Percentiles rank a stretch among this genome's conserved stretches.
phyloP scores from a whole-genome alignment of 129 eudicot species.

The Helichrysum umbraculigerum region DNA sequence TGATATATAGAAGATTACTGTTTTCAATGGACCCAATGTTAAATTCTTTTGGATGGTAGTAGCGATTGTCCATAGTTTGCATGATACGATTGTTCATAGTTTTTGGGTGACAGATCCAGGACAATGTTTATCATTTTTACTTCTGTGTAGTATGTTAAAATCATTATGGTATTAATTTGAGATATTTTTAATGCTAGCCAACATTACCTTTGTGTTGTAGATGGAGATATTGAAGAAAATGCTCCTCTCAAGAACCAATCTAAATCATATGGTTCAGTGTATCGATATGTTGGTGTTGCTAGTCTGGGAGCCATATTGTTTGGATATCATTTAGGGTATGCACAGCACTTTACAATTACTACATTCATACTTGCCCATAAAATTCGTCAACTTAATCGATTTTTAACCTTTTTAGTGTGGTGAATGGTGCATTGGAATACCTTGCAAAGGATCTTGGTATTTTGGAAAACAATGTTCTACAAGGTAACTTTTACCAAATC shows the following conservation, averaged over 20 bases:
- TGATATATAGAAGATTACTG: neutral
- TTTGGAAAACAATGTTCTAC: conserved; percentile 67
- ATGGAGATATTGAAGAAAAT: conserved; percentile 63
- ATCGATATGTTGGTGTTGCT: conserved; percentile 96
- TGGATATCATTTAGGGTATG: conserved; percentile 97
- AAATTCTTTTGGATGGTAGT: neutral
- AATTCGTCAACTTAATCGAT: conserved; percentile 3
- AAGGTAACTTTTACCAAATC: conserved; percentile 52
- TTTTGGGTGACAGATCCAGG: conserved; percentile 5
- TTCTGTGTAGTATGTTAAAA: neutral
- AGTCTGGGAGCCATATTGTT: conserved; percentile 92
- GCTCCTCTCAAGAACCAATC: conserved; percentile 50
- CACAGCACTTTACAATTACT: neutral
- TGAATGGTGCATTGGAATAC: conserved; percentile 93
- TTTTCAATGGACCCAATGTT: neutral
- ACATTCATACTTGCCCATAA: neutral
- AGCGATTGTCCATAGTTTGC: neutral
- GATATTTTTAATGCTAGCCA: neutral
- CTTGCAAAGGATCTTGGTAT: conserved; percentile 90
- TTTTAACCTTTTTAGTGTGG: conserved; percentile 60
- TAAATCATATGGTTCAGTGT: conserved; percentile 71
- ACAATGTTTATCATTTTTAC: neutral
- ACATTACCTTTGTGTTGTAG: conserved; percentile 25
- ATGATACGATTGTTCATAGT: neutral
- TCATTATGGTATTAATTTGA: neutral